These are phyloP conservation scores for Falciphora oryzae DNA, from an alignment of 2,329 filamentous ascomycete species.

Conservation along the genomic window DNA sequence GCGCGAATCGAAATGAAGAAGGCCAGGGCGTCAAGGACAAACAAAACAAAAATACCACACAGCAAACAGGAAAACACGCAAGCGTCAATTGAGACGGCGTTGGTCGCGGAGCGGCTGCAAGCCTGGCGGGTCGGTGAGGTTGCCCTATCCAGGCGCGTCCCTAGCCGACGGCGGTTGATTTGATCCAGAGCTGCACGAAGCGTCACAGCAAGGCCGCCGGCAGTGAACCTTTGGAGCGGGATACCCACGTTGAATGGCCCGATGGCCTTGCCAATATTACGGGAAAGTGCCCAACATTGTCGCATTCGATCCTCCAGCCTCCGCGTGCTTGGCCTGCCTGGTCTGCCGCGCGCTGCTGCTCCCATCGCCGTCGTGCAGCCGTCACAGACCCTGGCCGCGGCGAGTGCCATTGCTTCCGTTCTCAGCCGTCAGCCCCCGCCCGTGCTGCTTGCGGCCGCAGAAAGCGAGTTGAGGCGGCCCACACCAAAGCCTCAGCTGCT, in stretches of 20 bases:
- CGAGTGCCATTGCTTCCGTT: too few species aligned
- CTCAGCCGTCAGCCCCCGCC: too few species aligned
- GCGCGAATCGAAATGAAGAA: conserved; percentile 11
- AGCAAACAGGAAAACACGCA: background rate
- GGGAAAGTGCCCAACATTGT: background rate
- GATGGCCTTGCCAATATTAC: too few species aligned
- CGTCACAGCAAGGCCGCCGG: background rate
- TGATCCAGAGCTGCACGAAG: background rate
- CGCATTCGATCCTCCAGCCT: background rate
- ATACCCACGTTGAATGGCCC: background rate
- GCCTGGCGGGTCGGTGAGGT: too few species aligned
- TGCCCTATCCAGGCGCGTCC: too few species aligned
- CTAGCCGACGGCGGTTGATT: background rate
- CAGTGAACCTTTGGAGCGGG: too few species aligned
- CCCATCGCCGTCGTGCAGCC: too few species aligned
- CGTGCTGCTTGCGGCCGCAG: too few species aligned
- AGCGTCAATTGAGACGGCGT: background rate
- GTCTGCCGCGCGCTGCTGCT: background rate
- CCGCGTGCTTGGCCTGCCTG: too few species aligned
- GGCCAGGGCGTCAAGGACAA: background rate
- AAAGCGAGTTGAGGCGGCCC: background rate
- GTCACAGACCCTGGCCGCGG: too few species aligned
- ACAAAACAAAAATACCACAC: background rate
- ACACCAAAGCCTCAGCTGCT: background rate
- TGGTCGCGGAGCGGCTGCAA: background rate